Conservation (phyloP, 257 asterid genomes). For the Solanum pennellii region DNA sequence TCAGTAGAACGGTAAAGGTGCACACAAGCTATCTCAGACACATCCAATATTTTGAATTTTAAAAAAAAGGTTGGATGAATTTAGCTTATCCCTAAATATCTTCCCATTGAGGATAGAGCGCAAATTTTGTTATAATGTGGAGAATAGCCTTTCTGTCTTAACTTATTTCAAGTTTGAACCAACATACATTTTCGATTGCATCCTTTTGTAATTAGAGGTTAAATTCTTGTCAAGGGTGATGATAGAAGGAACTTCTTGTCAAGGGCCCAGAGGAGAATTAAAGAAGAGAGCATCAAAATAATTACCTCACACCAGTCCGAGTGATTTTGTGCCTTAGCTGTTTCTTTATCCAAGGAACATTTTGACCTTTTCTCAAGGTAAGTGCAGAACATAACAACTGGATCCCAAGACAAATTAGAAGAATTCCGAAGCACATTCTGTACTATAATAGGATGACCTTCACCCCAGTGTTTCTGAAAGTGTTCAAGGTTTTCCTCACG, state of each 20-base stretch:
- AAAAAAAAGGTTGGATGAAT: neutral
- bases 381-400: conserved; percentile 58
- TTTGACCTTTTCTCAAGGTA: conserved; percentile 63
- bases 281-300: neutral
- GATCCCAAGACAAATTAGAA: conserved; percentile 71
- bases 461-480: conserved; percentile 87
- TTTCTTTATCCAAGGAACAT: conserved; percentile 26
- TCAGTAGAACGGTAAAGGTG: neutral
- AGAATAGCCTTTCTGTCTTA: neutral
- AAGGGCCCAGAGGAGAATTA: neutral
- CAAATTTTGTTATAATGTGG: neutral
- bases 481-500: conserved; percentile 56
- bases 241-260: neutral
- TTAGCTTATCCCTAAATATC: neutral
- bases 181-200: neutral
- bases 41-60: neutral
- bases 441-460: conserved; percentile 86
- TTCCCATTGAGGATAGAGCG: neutral
- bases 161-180: neutral
- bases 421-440: conserved; percentile 47
- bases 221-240: neutral
- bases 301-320: conserved; percentile 98
- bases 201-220: neutral
- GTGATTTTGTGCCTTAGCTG: conserved; percentile 25
- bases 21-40: neutral